phyloP scores from a whole-genome alignment of 2,329 filamentous ascomycete genomes.

The Aaosphaeria pasadenensis region DNA sequence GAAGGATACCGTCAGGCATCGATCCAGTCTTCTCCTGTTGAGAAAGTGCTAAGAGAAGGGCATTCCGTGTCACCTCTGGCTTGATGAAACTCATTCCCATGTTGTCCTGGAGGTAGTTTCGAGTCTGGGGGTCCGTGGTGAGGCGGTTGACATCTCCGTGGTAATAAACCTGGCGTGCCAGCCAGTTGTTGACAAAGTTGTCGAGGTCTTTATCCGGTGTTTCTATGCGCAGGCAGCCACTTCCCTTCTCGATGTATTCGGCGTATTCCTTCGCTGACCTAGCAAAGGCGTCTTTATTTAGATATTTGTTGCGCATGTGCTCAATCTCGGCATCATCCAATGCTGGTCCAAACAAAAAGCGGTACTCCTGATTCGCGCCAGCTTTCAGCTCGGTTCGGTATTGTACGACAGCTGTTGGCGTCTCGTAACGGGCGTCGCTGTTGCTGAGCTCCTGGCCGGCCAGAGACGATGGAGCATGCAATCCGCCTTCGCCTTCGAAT shows the following conservation, averaged over 20 bases:
- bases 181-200: constrained; percentile 60
- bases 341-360: constrained; percentile 56
- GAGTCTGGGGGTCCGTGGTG: constrained; percentile 58
- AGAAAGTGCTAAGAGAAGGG: constrained; percentile 49
- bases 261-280: constrained; percentile 48
- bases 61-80: constrained; percentile 47
- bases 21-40: constrained; percentile 56
- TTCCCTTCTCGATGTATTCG: constrained; percentile 50
- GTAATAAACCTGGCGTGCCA: constrained; percentile 57
- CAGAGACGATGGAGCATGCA: constrained; percentile 51
- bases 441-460: constrained; percentile 38
- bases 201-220: constrained; percentile 55
- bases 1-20: constrained; percentile 57
- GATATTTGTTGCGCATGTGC: constrained; percentile 46
- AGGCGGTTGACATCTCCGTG: constrained; percentile 59
- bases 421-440: constrained; percentile 56
- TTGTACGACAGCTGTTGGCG: constrained; percentile 53
- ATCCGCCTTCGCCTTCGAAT: constrained; percentile 57
- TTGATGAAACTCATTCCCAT: constrained; percentile 61
- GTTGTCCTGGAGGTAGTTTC: constrained; percentile 60
- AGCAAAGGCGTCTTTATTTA: constrained; percentile 50
- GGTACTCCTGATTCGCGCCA: constrained; percentile 46
- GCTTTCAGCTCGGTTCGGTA: constrained; percentile 45
- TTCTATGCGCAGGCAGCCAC: constrained; percentile 51
- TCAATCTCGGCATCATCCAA: constrained; percentile 51